Base-by-base conservation (phyloP, 1,284 basidiomycete genomes). In the Phenoliferia sp. region DNA sequence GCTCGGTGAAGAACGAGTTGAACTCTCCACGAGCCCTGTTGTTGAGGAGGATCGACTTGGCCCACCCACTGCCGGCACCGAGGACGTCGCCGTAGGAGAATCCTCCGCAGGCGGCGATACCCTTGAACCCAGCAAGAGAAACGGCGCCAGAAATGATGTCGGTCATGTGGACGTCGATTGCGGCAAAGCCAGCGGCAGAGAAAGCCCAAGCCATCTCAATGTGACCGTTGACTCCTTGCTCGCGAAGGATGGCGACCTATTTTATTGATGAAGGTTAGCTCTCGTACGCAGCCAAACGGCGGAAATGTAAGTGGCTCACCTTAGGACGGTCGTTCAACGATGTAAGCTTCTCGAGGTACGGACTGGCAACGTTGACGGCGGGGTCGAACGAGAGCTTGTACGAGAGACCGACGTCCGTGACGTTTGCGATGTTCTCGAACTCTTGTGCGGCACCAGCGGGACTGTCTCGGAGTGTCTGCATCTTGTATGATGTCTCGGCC, bases 161-260 rank as follows among this genome's bases (percentile, higher is more conserved):
- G 26, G 92, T 91, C 95, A 98, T 99, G 82, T 99, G 95, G 3
- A 99, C 91, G 77, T 99, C 96, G 66, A 98, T 82, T 5, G 94
- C 88, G 69, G 91, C 88, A 79, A 99, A 99, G 9, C 96, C 96
- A 22, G 94, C 94, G 1, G 85, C 88, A 33, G 88, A 84, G 82
- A 99, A 99, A 17, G 94, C 87, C 92, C 92, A 99, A 0, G 91
- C 96, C 95, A 99, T 98, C 83, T 99, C 95, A 59, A 93, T 84
- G 68, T 99, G 94, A 1, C 96, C 95, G 78, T 99, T 99, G 71
- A 99, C 94, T 74, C 95, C 96, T 79, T 99, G 95, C 79, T 99
- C 95, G 63, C 96, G 89, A 52, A 99, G 84, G 73, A 99, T 94
- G 35, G 94, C 95, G 26, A 99, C 92, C 48, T 52, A 26, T 19